Percentiles rank a stretch among this genome's conserved stretches.
Conservation (phyloP, 202 grass and related monocot species). For the Setaria viridis region DNA sequence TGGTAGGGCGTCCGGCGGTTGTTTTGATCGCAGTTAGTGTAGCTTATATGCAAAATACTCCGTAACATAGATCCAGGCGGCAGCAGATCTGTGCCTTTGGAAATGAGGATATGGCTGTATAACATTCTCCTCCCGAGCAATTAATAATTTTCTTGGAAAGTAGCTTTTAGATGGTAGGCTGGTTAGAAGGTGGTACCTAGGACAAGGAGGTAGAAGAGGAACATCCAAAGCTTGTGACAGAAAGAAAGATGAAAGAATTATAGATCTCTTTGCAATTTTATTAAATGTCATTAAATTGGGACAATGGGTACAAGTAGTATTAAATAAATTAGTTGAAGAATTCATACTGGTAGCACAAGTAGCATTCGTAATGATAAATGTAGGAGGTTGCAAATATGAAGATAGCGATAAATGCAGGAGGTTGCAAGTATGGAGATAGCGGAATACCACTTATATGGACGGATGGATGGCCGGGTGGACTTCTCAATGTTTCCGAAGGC, state of each 20-base stretch:
- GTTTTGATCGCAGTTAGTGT: background rate
- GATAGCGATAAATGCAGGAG: background rate
- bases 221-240: background rate
- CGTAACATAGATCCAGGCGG: background rate
- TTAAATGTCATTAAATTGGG: background rate
- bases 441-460: background rate
- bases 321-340: slow-evolving; percentile 7
- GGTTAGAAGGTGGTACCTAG: background rate
- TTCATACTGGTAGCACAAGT: background rate
- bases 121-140: background rate
- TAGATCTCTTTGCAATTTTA: background rate
- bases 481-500: background rate
- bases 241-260: background rate
- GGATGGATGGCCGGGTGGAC: background rate
- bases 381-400: background rate
- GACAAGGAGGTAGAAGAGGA: background rate
- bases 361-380: slow-evolving; percentile 1
- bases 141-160: background rate
- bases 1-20: too few species aligned
- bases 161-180: background rate
- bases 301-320: background rate
- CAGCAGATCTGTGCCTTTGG: background rate
- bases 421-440: background rate
- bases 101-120: background rate
- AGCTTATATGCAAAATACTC: background rate